phyloP scores from a whole-genome alignment of 768 basidiomycete genomes.

The Rhodocollybia butyracea region DNA sequence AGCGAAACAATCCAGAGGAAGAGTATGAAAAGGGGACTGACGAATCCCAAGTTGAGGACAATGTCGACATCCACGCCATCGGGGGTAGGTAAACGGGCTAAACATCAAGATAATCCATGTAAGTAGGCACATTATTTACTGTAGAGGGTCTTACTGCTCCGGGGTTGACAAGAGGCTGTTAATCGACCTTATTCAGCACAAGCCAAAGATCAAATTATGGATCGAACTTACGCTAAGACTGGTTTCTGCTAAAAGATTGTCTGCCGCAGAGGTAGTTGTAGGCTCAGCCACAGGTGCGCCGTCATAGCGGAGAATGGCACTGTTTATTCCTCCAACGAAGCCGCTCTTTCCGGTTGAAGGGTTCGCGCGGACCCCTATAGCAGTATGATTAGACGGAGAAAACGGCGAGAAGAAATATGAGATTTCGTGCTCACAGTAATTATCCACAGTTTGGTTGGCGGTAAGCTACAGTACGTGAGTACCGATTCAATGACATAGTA shows the following conservation, averaged over 20 bases:
- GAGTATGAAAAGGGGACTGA: background rate
- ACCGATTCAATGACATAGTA: background rate
- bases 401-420: background rate
- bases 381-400: background rate
- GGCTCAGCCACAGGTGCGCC: constrained; percentile 30
- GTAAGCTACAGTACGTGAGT: constrained; percentile 19
- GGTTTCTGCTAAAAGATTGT: constrained; percentile 26
- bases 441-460: constrained; percentile 37
- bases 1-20: background rate
- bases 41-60: constrained; percentile 16
- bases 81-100: constrained; percentile 19
- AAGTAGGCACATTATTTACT: background rate
- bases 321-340: constrained; percentile 30
- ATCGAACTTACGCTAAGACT: constrained; percentile 15
- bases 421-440: constrained; percentile 41
- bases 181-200: background rate
- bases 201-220: constrained; percentile 13
- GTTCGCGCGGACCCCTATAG: constrained; percentile 25
- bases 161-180: constrained; percentile 9
- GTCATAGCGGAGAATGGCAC: constrained; percentile 37
- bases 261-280: constrained; percentile 10
- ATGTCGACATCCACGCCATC: constrained; percentile 26
- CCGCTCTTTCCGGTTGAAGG: constrained; percentile 16
- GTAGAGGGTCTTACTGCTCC: constrained; percentile 7
- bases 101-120: constrained; percentile 6